phyloP scores from a whole-genome alignment of 2,329 filamentous ascomycete species.

The Penicillium olsonii region DNA sequence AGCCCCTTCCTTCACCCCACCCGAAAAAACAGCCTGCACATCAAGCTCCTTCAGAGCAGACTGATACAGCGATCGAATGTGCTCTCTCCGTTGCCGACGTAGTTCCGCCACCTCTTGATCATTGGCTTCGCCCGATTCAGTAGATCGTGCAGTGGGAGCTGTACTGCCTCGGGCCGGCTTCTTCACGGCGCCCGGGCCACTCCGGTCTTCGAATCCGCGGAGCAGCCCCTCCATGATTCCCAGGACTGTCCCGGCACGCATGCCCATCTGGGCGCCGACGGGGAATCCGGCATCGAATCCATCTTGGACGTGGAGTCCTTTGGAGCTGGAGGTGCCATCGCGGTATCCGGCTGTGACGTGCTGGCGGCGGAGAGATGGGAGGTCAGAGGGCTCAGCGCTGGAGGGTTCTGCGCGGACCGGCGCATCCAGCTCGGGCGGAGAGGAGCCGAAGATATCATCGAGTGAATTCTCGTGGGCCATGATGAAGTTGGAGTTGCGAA shows the following conservation, averaged over 20 bases:
- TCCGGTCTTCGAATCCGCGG: constrained; percentile 32
- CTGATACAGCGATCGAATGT: constrained; percentile 35
- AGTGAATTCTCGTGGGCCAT: constrained; percentile 32
- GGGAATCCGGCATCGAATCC: constrained; percentile 92
- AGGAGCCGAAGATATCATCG: constrained; percentile 47
- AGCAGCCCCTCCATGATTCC: constrained; percentile 75
- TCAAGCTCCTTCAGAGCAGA: constrained; percentile 61
- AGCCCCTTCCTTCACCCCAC: constrained; percentile 33
- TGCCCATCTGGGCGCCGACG: constrained; percentile 77
- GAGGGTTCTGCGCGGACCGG: background rate
- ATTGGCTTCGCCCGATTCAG: background rate
- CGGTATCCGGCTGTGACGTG: constrained; percentile 88
- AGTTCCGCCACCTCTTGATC: constrained; percentile 2
- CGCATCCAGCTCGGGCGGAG: constrained; percentile 26
- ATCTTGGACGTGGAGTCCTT: constrained; percentile 73
- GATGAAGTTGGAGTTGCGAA: too few species aligned
- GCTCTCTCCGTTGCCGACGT: constrained; percentile 42
- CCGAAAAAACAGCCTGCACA: constrained; percentile 63
- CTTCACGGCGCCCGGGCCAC: constrained; percentile 28
- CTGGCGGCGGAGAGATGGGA: constrained; percentile 71
- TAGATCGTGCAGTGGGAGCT: constrained; percentile 11
- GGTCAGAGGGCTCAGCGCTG: constrained; percentile 60
- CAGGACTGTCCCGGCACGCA: constrained; percentile 71
- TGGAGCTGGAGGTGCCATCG: constrained; percentile 77
- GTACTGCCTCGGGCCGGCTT: constrained; percentile 25